A percentile compares a stretch with the other conserved stretches of the same genome.
Conservation (phyloP, 345 rosid species). For the Mercurialis annua region DNA sequence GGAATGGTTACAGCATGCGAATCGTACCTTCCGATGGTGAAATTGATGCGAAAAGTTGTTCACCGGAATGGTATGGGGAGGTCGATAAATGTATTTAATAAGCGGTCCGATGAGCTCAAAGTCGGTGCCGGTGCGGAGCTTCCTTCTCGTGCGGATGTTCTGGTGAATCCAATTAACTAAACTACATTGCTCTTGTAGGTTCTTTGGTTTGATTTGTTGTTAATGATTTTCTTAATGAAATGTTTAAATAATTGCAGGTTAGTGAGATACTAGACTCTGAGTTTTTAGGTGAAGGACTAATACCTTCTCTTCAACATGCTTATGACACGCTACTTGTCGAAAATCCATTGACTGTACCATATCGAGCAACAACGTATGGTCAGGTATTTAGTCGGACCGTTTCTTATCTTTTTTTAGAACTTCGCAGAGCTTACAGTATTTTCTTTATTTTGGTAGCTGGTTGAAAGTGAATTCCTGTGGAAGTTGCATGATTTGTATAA, state of each 20-base stretch:
- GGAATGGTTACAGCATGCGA: slow-evolving; percentile 80
- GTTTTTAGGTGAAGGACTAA: slow-evolving; percentile 90
- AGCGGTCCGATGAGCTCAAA: slow-evolving; percentile 72
- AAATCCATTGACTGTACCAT: slow-evolving; percentile 75
- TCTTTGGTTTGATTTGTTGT: background rate
- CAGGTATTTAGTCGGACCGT: slow-evolving; percentile 49
- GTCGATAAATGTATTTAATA: slow-evolving; percentile 51
- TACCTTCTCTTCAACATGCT: slow-evolving; percentile 90
- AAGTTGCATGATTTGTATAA: slow-evolving; percentile 58
- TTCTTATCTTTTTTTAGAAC: background rate
- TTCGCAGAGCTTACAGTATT: slow-evolving; percentile 11
- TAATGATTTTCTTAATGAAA: background rate
- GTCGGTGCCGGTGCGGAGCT: slow-evolving; percentile 66
- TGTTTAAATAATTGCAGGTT: slow-evolving; percentile 46
- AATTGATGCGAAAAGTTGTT: slow-evolving; percentile 79
- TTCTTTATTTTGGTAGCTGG: slow-evolving; percentile 44
- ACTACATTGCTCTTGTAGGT: background rate
- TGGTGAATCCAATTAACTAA: slow-evolving; percentile 66
- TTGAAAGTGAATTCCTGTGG: slow-evolving; percentile 66
- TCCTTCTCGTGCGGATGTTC: slow-evolving; percentile 66
- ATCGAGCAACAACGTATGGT: slow-evolving; percentile 69
- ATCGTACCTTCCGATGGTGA: slow-evolving; percentile 93
- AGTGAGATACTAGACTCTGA: slow-evolving; percentile 96
- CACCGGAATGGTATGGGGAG: slow-evolving; percentile 64
- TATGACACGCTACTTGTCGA: slow-evolving; percentile 76